A percentile compares a stretch with the other conserved stretches of the same genome.
phyloP scores from a whole-genome alignment of 495 filamentous ascomycete genomes.

The Glarea lozoyensis region DNA sequence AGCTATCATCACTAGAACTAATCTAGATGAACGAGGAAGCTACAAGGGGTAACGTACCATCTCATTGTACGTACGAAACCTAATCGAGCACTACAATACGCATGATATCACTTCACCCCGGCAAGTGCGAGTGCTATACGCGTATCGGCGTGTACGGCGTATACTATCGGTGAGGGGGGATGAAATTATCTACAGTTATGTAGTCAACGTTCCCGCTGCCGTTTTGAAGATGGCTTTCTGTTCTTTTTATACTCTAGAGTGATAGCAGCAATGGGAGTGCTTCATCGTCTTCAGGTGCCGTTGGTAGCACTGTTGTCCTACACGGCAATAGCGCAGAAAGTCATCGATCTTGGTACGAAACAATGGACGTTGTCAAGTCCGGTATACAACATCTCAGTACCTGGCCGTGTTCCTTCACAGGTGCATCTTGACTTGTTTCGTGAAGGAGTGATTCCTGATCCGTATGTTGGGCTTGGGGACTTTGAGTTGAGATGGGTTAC shows the following conservation, averaged over 20 bases:
- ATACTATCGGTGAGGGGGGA: too few relatives aligned
- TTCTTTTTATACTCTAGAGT: not conserved
- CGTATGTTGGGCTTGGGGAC: constrained; percentile 56
- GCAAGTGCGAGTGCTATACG: too few relatives aligned
- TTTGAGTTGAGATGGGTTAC: constrained; percentile 57
- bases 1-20: too few relatives aligned
- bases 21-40: too few relatives aligned
- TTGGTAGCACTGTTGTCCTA: not conserved
- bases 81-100: too few relatives aligned
- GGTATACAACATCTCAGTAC: constrained; percentile 44
- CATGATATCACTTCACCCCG: too few relatives aligned
- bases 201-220: too few relatives aligned
- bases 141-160: too few relatives aligned
- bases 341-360: constrained; percentile 42
- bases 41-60: too few relatives aligned
- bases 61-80: too few relatives aligned
- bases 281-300: constrained; percentile 5
- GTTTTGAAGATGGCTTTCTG: not conserved
- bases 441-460: constrained; percentile 42
- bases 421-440: constrained; percentile 55
- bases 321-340: constrained; percentile 22
- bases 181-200: too few relatives aligned
- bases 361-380: constrained; percentile 48
- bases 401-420: constrained; percentile 53
- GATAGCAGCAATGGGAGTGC: not conserved